These are phyloP conservation scores for Conoideocrella luteorostrata DNA, from an alignment of 2,329 filamentous ascomycete genomes.

Conservation along the genomic window DNA sequence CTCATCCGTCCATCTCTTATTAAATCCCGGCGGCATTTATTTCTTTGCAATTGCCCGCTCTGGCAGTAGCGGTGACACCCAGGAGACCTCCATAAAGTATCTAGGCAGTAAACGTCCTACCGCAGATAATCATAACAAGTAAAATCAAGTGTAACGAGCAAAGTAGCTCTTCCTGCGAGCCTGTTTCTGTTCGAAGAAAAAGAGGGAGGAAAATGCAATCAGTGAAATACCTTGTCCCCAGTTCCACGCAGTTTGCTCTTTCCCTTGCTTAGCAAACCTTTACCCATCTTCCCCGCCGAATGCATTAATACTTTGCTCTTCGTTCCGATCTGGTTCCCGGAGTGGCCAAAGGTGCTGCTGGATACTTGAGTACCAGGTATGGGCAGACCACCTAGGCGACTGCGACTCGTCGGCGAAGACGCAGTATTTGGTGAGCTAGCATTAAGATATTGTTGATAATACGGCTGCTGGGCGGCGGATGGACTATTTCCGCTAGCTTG, in stretches of 20 bases:
- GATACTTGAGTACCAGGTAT: conserved; percentile 35
- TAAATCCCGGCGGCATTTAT: conserved; percentile 25
- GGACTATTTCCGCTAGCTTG: conserved; percentile 17
- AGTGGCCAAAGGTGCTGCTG: conserved; percentile 43
- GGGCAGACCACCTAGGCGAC: conserved; percentile 25
- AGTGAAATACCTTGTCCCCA: conserved; percentile 85
- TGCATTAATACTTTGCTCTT: conserved; percentile 88
- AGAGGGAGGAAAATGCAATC: conserved; percentile 32
- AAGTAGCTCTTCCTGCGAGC: not conserved
- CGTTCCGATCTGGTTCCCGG: conserved; percentile 61
- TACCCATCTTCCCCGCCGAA: conserved; percentile 80
- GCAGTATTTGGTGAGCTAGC: conserved; percentile 27
- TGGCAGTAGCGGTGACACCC: not conserved
- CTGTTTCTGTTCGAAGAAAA: conserved; percentile 11
- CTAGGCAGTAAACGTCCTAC: not conserved
- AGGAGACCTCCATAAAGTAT: not conserved
- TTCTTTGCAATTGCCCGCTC: too few relatives aligned
- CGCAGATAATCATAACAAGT: conserved; percentile 8
- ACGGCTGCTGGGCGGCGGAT: conserved; percentile 36
- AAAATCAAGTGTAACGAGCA: conserved; percentile 8
- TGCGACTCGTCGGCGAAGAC: conserved; percentile 26
- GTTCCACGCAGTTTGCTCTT: conserved; percentile 72
- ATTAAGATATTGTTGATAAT: conserved; percentile 52
- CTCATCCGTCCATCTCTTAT: conserved; percentile 31
- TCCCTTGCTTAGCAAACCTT: conserved; percentile 85